Evolutionary conservation across 2,329 filamentous ascomycete species (phyloP).

Genomic region (Paradendryphiella salina): DNA sequence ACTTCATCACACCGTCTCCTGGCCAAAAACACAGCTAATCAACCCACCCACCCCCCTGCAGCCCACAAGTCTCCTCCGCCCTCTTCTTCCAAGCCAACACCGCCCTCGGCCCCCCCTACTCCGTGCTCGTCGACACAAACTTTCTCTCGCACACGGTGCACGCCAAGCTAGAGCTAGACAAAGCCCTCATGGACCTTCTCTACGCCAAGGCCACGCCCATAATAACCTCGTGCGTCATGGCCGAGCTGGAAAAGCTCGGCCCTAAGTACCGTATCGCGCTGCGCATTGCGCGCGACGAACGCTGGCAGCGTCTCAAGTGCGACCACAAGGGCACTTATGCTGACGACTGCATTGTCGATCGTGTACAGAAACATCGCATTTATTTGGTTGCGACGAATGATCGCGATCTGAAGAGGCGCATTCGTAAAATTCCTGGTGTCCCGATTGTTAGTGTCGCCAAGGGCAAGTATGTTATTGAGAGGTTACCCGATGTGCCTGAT

Average conservation of each 20-base stretch:
- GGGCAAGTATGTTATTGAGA: slow-evolving; percentile 93
- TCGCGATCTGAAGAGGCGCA: slow-evolving; percentile 69
- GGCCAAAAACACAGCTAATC: slow-evolving; percentile 7
- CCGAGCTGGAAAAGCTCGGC: slow-evolving; percentile 86
- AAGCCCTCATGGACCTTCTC: slow-evolving; percentile 90
- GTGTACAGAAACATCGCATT: slow-evolving; percentile 52
- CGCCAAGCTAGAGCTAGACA: slow-evolving; percentile 83
- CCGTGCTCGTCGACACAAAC: slow-evolving; percentile 59
- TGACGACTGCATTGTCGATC: slow-evolving; percentile 63
- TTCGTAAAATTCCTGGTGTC: slow-evolving; percentile 80
- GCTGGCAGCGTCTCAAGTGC: slow-evolving; percentile 83
- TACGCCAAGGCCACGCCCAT: slow-evolving; percentile 90
- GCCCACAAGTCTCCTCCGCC: slow-evolving; percentile 73
- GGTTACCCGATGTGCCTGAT: slow-evolving; percentile 81
- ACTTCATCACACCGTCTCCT: too few relatives aligned
- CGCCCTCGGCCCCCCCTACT: slow-evolving; percentile 81
- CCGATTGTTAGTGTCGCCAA: slow-evolving; percentile 79
- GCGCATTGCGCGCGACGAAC: slow-evolving; percentile 82
- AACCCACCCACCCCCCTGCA: slow-evolving; percentile 33
- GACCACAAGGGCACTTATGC: slow-evolving; percentile 88
- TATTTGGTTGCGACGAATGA: slow-evolving; percentile 57
- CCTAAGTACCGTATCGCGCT: slow-evolving; percentile 82
- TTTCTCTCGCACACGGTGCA: slow-evolving; percentile 73
- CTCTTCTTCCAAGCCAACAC: slow-evolving; percentile 65
- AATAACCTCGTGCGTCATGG: slow-evolving; percentile 76